A percentile compares a stretch with the other conserved stretches of the same genome.
phyloP scores from a whole-genome alignment of 2,329 filamentous ascomycete genomes.

The Colletotrichum somersetense region DNA sequence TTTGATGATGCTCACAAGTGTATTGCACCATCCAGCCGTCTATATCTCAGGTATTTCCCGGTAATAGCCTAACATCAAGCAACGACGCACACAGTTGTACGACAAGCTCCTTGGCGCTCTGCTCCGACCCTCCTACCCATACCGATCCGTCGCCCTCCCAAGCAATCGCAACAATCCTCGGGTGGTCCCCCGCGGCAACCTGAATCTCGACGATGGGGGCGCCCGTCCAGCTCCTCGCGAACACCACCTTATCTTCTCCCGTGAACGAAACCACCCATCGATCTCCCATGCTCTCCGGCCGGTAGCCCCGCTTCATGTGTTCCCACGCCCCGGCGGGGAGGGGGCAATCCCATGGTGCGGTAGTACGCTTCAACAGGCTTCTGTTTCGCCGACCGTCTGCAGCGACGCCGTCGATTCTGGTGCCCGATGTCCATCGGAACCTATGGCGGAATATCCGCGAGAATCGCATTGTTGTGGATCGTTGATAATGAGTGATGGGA shows the following conservation, averaged over 20 bases:
- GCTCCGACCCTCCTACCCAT: neutral
- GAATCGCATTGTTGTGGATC: neutral
- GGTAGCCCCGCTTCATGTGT: constrained; percentile 21
- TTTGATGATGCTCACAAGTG: neutral
- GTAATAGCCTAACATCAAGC: neutral
- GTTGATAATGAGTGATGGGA: neutral
- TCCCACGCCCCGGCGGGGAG: constrained; percentile 19
- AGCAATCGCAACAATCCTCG: neutral
- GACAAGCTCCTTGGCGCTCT: constrained; percentile 8
- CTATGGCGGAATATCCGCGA: neutral
- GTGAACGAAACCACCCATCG: constrained; percentile 3
- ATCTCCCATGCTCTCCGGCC: constrained; percentile 26
- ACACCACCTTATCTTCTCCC: constrained; percentile 8
- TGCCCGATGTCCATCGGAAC: neutral
- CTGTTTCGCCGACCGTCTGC: neutral
- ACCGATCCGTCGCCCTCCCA: neutral
- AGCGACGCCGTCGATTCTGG: neutral
- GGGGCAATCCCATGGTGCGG: constrained; percentile 8
- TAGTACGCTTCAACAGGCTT: constrained; percentile 10
- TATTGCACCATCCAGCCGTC: neutral
- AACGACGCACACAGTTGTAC: neutral
- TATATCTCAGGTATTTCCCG: neutral
- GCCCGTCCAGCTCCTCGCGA: constrained; percentile 27
- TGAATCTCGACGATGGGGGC: constrained; percentile 11
- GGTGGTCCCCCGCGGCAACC: constrained; percentile 2